Base-by-base conservation (phyloP, 2,329 filamentous ascomycete genomes). In the Colletotrichum tropicale region DNA sequence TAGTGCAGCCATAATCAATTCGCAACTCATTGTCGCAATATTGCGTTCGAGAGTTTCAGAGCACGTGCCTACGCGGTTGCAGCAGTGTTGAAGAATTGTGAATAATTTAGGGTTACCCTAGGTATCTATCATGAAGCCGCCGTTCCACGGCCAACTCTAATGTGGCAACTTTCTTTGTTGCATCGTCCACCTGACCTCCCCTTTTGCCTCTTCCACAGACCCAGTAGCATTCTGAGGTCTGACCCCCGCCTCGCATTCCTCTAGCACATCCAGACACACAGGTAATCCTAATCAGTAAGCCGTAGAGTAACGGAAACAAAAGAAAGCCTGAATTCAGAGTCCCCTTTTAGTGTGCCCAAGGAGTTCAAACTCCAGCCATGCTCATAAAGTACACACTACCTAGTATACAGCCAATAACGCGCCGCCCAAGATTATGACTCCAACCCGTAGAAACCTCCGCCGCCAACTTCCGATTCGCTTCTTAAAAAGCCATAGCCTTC, bases 401-500 rank as follows among this genome's bases (percentile, higher is more conserved):
- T 76, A 76, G 66, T 76, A 74, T 76, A 76, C 74, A 76, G 71
- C 74, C 71, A 71, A 76, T 75, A 70, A 66, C 74, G 66, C 74
- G 71, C 74, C 74, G 66, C 71, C 74, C 71, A 75, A 75, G 66
- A 74, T 67, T 75, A 74, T 70, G 66, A 76, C 66, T 75, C 74
- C 71, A 67, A 75, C 58, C 66, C 61, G 66, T 64, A 66, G 52
- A 71, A 60, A 70, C 18, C 28, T 8, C 34, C n/a, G 43, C 43
- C 43, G 1, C 43, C 43, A 52, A 13, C n/a, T 21, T 52, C 43
- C 16, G 52, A 28, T 36, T 68, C 21, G 62, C 71, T 66, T 66
- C 32, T 79, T 85, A 89, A 48, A 91, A 87, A 73, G 96, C 92
- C 94, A 98, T 94, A 88, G 93, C 92, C 94, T 98, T 98, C 94